Evolutionary conservation across 2,329 filamentous ascomycete genomes (phyloP).

Genomic region (Didymella pinodella): DNA sequence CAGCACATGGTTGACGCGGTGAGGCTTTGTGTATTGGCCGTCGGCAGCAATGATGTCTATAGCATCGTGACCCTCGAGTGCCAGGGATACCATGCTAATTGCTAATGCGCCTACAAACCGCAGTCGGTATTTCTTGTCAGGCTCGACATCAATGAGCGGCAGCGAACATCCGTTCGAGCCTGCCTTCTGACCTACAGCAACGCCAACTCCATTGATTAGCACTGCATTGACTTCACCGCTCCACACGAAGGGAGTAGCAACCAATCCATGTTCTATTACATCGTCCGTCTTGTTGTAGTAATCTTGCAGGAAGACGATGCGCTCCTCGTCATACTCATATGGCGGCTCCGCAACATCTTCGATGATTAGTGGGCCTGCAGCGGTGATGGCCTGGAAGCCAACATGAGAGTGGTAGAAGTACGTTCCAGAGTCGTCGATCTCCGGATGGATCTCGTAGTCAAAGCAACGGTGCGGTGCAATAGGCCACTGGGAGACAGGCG

Average conservation of each 20-base stretch:
- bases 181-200: conserved; percentile 48
- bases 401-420: conserved; percentile 76
- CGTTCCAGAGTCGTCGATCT: conserved; percentile 64
- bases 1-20: conserved; percentile 60
- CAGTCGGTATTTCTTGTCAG: conserved; percentile 67
- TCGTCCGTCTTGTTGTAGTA: conserved; percentile 64
- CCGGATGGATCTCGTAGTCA: conserved; percentile 69
- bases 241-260: conserved; percentile 62
- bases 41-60: conserved; percentile 69
- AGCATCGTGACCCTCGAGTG: conserved; percentile 64
- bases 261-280: conserved; percentile 60
- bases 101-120: conserved; percentile 66
- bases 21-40: conserved; percentile 59
- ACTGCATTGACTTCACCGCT: conserved; percentile 66
- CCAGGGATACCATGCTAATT: conserved; percentile 63
- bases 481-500: conserved; percentile 71
- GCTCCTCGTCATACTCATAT: conserved; percentile 69
- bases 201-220: conserved; percentile 65
- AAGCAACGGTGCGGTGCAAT: conserved; percentile 69
- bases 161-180: conserved; percentile 53
- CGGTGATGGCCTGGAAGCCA: conserved; percentile 67
- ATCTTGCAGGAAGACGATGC: conserved; percentile 64
- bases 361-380: conserved; percentile 66
- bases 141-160: conserved; percentile 65
- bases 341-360: conserved; percentile 58